Evolutionary conservation across 225 moss, liverwort and hornwort species (phyloP).

Genomic region (Takakia lepidozioides): DNA sequence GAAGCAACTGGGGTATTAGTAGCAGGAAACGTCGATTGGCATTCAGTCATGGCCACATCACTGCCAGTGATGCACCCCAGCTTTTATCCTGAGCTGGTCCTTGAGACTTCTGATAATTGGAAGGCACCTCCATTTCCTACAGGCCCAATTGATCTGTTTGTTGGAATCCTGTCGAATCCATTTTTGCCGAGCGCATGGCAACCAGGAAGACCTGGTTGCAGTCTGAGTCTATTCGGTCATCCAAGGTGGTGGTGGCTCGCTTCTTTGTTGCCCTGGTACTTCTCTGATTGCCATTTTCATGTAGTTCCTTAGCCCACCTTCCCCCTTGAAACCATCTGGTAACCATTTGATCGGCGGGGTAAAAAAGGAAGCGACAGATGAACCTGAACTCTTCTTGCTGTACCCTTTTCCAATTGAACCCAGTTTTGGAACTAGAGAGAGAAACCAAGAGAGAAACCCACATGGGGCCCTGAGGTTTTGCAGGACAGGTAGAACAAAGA

Average conservation of each 20-base stretch:
- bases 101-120: slow-evolving; percentile 24
- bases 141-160: slow-evolving; percentile 12
- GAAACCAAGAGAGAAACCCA: too few species aligned
- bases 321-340: too few species aligned
- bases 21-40: slow-evolving; percentile 21
- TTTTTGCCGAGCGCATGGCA: slow-evolving; percentile 33
- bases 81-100: slow-evolving; percentile 44
- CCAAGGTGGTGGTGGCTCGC: slow-evolving; percentile 12
- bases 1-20: slow-evolving; percentile 23
- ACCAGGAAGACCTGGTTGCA: slow-evolving; percentile 38
- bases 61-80: slow-evolving; percentile 46
- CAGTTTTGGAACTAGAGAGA: too few species aligned
- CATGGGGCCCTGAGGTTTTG: too few species aligned
- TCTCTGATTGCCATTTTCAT: too few species aligned
- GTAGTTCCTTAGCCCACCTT: too few species aligned
- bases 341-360: too few species aligned
- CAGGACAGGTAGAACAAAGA: too few species aligned
- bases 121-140: slow-evolving; percentile 21
- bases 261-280: slow-evolving; percentile 50
- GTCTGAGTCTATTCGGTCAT: slow-evolving; percentile 14
- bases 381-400: too few species aligned
- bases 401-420: too few species aligned
- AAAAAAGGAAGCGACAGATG: too few species aligned
- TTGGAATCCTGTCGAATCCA: slow-evolving; percentile 36
- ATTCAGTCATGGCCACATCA: slow-evolving; percentile 8